A percentile compares a stretch with the other conserved stretches of the same genome.
Evolutionary conservation across 495 filamentous ascomycete species (phyloP).

Genomic region (Ramalina intermedia): DNA sequence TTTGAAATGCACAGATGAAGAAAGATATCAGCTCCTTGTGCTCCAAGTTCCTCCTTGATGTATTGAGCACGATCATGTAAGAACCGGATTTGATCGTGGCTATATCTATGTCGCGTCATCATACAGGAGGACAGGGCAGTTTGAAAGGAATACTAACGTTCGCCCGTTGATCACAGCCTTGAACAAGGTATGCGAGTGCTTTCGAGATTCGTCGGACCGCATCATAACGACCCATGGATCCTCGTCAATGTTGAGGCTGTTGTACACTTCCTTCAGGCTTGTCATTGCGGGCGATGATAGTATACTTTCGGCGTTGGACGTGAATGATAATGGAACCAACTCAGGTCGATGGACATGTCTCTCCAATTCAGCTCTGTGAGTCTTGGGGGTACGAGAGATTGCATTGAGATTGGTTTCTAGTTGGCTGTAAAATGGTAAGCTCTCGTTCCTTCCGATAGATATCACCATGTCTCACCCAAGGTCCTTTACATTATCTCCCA

Average conservation of each 20-base stretch:
- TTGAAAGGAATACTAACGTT: slow-evolving; percentile 24
- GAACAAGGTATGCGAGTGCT: slow-evolving; percentile 22
- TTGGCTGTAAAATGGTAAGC: slow-evolving; percentile 22
- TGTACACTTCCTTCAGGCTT: slow-evolving; percentile 19
- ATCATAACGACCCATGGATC: slow-evolving; percentile 60
- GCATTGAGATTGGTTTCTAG: slow-evolving; percentile 71
- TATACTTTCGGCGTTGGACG: slow-evolving; percentile 3
- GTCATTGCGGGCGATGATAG: neutral
- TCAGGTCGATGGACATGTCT: slow-evolving; percentile 51
- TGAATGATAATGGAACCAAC: slow-evolving; percentile 39
- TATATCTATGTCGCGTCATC: slow-evolving; percentile 22
- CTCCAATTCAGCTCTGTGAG: slow-evolving; percentile 55
- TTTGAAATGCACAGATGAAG: slow-evolving; percentile 41
- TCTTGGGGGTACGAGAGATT: slow-evolving; percentile 54
- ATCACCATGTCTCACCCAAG: slow-evolving; percentile 25
- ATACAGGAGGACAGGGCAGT: neutral
- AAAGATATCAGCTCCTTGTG: slow-evolving; percentile 60
- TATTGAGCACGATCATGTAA: slow-evolving; percentile 35
- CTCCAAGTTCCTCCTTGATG: slow-evolving; percentile 53
- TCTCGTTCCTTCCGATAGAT: neutral
- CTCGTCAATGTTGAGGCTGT: slow-evolving; percentile 40
- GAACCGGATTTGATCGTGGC: slow-evolving; percentile 44
- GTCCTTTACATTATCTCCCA: slow-evolving; percentile 25
- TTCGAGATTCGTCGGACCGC: slow-evolving; percentile 14
- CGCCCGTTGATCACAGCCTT: slow-evolving; percentile 34